Evolutionary conservation across 2,329 filamentous ascomycete species (phyloP).

Genomic region (Dendryphion nanum): DNA sequence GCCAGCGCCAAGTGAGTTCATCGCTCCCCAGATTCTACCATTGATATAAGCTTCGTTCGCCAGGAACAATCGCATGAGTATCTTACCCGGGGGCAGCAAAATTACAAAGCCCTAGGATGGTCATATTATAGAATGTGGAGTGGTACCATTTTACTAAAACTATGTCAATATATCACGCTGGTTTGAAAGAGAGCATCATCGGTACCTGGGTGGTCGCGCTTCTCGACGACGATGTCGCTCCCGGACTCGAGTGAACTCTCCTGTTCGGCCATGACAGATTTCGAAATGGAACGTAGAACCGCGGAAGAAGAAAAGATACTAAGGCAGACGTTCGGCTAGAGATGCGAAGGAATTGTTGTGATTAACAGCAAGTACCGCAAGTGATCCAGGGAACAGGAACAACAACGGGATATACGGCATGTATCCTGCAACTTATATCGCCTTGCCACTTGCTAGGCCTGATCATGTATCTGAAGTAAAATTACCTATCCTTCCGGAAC

Average conservation of each 20-base stretch:
- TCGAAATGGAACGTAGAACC: not conserved
- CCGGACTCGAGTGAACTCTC: slow-evolving; percentile 17
- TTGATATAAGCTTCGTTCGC: not conserved
- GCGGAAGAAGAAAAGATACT: too few species aligned
- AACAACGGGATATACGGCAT: too few species aligned
- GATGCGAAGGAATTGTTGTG: too few species aligned
- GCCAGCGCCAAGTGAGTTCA: slow-evolving; percentile 72
- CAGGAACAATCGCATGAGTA: not conserved
- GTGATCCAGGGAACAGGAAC: too few species aligned
- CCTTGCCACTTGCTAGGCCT: too few species aligned
- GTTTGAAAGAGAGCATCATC: not conserved
- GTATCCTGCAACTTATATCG: too few species aligned
- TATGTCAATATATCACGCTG: too few species aligned
- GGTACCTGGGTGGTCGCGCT: slow-evolving; percentile 25
- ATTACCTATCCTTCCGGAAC: too few species aligned
- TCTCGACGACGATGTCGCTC: slow-evolving; percentile 14
- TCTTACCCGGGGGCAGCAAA: slow-evolving; percentile 64
- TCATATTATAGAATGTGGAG: slow-evolving; percentile 68
- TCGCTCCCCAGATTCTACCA: slow-evolving; percentile 60
- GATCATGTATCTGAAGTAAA: too few species aligned
- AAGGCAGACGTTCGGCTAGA: too few species aligned
- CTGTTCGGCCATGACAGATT: slow-evolving; percentile 12
- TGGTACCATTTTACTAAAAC: slow-evolving; percentile 63
- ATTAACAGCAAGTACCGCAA: too few species aligned
- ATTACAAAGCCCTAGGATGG: slow-evolving; percentile 68